Evolutionary conservation across 2,329 filamentous ascomycete species (phyloP).

Genomic region (Fusarium fracticaudum): DNA sequence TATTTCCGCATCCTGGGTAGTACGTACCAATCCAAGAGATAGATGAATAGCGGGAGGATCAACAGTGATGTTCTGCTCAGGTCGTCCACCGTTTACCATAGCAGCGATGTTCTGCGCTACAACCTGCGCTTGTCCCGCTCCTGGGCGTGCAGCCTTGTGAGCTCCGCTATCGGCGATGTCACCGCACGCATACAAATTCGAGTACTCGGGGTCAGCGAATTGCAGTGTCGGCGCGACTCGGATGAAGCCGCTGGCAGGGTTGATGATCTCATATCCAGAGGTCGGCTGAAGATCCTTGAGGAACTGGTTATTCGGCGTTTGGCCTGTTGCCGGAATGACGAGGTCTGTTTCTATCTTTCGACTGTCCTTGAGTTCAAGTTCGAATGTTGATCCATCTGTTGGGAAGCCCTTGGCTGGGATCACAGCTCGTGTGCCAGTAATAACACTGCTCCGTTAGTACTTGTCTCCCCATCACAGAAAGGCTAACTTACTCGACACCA

Average conservation of each 20-base stretch:
- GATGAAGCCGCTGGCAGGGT: slow-evolving; percentile 38
- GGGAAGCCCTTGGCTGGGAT: slow-evolving; percentile 35
- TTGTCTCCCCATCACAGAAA: rapidly evolving
- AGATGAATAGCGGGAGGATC: slow-evolving; percentile 38
- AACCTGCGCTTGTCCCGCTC: slow-evolving; percentile 29
- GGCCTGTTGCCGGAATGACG: slow-evolving; percentile 39
- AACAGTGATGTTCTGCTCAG: slow-evolving; percentile 16
- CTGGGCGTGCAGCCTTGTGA: slow-evolving; percentile 38
- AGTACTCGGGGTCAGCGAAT: slow-evolving; percentile 36
- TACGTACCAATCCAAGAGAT: slow-evolving; percentile 31
- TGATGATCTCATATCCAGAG: slow-evolving; percentile 9
- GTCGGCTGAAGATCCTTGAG: slow-evolving; percentile 18
- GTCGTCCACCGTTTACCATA: slow-evolving; percentile 26
- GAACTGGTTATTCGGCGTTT: slow-evolving; percentile 42
- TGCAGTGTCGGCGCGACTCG: slow-evolving; percentile 32
- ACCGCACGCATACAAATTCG: slow-evolving; percentile 39
- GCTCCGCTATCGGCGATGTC: slow-evolving; percentile 42
- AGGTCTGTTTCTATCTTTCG: slow-evolving; percentile 34
- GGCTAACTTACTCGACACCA: slow-evolving; percentile 28
- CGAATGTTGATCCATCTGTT: slow-evolving; percentile 24
- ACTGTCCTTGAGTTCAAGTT: slow-evolving; percentile 37
- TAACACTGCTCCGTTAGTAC: slow-evolving; percentile 3
- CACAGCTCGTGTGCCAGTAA: slow-evolving; percentile 35
- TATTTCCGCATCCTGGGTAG: rapidly evolving
- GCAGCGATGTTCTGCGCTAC: slow-evolving; percentile 39